Percentiles rank a stretch among this genome's conserved stretches.
Conservation (phyloP, 441 rosid genomes). For the Gossypium gossypioides region DNA sequence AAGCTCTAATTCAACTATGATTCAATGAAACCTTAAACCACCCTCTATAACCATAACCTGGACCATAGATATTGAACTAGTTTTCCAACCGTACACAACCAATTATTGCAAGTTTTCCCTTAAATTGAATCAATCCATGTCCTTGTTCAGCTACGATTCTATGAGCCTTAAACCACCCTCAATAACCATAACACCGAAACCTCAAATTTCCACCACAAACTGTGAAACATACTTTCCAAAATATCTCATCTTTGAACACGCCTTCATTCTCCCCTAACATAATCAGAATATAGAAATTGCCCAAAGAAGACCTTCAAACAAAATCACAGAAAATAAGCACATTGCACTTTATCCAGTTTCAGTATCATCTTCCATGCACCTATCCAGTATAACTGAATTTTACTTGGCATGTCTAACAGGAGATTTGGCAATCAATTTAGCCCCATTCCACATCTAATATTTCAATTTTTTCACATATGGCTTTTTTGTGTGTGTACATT, state of each 20-base stretch:
- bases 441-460: background rate
- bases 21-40: background rate
- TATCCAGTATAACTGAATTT: background rate
- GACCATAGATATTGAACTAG: too few species aligned
- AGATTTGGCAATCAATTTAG: background rate
- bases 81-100: too few species aligned
- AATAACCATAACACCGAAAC: background rate
- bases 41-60: background rate
- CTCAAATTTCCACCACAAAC: background rate
- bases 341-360: background rate
- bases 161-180: too few species aligned
- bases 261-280: background rate
- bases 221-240: background rate
- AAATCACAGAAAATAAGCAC: background rate
- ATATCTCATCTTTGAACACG: background rate
- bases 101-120: too few species aligned
- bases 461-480: background rate
- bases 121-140: too few species aligned
- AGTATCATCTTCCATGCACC: background rate
- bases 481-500: background rate
- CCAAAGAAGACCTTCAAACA: background rate
- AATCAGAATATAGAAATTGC: background rate
- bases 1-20: background rate
- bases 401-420: background rate
- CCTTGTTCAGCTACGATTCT: too few species aligned